Evolutionary conservation across 768 basidiomycete genomes (phyloP), one percentile per base, ranked within the genome.

Genomic region (Russula virescens): DNA sequence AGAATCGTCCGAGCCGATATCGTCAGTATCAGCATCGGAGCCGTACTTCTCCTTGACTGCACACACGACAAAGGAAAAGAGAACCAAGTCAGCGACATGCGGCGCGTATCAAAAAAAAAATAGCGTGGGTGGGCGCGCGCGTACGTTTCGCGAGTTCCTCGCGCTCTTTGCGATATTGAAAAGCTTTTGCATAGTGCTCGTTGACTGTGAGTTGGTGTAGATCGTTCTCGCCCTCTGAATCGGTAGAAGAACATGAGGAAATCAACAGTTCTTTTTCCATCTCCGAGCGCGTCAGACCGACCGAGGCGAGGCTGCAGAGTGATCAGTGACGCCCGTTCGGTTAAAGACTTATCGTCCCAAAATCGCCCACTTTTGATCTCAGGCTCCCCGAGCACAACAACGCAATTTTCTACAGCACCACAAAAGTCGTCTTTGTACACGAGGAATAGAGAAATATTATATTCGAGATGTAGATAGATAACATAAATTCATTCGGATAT

Each of bases 11-110:
- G 35, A 43, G 5, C 71, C 71, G n/a, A 74, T 76, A 2, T 81
- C 84, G 21, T 75, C 75, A 14, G 79, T 78, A 40, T 86, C 85
- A 43, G 75, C 76, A 70, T 90, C 88, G 0, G 88, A 89, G 23
- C 91, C 89, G 72, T 94, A 92, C 74, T 94, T 91, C 58, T 88
- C 89, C 75, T 91, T 89, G 55, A 94, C 92, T 93, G 59, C n/a
- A 69, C 21, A 58, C 62, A 28, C 19, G 7, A 54, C 35, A 14
- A 11, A 14, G 2, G 6, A 14, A 38, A 14, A 38, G 38, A 23
- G 62, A 53, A 62, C 23, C n/a, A 55, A 42, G 54, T 42, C 46
- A 16, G 59, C 21, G 18, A 61, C 18, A 42, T 16, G 19, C 19
- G 19, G 8, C 4, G 5, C 21, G 8, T 23, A 26, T 31, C 2